Conservation (phyloP, 345 rosid genomes). For the Pelargonium nanum region DNA sequence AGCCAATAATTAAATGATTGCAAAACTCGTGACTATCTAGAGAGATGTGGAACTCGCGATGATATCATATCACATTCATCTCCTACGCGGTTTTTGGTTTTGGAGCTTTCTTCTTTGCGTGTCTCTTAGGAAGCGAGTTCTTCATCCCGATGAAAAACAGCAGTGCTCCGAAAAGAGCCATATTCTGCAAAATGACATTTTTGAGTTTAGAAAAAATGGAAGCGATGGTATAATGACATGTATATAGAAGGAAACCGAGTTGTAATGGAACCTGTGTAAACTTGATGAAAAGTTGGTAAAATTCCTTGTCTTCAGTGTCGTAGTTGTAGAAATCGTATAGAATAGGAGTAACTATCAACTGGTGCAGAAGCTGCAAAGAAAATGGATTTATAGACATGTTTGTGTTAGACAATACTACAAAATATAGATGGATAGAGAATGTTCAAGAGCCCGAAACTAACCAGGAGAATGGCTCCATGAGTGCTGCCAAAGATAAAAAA, state of each 20-base stretch:
- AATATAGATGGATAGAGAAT: not conserved
- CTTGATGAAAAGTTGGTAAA: conserved; percentile 12
- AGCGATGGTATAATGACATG: not conserved
- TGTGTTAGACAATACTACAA: not conserved
- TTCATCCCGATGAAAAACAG: conserved; percentile 19
- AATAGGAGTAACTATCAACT: conserved; percentile 8
- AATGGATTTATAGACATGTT: not conserved
- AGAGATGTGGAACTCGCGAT: not conserved
- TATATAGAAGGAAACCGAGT: not conserved
- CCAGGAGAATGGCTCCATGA: conserved; percentile 18
- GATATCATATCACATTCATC: not conserved
- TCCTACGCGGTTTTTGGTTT: conserved; percentile 12
- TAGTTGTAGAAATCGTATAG: conserved; percentile 22
- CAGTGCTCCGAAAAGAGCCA: conserved; percentile 17
- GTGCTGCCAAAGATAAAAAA: conserved; percentile 19
- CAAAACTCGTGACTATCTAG: not conserved
- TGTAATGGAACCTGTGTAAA: conserved; percentile 11
- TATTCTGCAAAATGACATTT: conserved; percentile 5
- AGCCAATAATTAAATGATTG: not conserved
- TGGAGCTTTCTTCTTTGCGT: conserved; percentile 10
- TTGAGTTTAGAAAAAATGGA: not conserved
- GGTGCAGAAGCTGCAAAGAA: conserved; percentile 11
- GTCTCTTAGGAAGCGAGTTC: conserved; percentile 15
- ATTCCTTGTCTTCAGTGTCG: conserved; percentile 4
- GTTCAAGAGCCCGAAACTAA: not conserved